Evolutionary conservation across 306 rosid species (phyloP).

Genomic region (Prunus salicina): DNA sequence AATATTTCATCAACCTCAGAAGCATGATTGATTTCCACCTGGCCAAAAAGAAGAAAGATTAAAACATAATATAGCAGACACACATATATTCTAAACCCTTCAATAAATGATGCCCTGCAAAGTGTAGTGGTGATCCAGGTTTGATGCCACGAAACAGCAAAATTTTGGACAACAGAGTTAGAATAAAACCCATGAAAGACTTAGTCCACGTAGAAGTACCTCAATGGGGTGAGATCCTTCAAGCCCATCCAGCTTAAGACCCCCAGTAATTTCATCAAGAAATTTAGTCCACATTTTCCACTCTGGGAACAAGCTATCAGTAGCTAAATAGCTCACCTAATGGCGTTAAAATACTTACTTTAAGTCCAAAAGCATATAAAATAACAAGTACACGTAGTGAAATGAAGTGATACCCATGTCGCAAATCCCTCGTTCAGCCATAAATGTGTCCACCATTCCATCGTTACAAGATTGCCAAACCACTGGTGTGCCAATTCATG

Average conservation of each 20-base stretch:
- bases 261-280: constrained; percentile 61
- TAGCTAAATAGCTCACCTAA: constrained; percentile 90
- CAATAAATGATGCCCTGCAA: not conserved
- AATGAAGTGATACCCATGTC: constrained; percentile 65
- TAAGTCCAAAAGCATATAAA: constrained; percentile 3
- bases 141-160: not conserved
- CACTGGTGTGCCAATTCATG: constrained; percentile 97
- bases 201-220: constrained; percentile 37
- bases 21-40: constrained; percentile 93
- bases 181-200: not conserved
- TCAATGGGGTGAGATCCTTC: constrained; percentile 94
- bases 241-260: constrained; percentile 84
- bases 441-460: constrained; percentile 98
- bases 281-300: constrained; percentile 96
- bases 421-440: constrained; percentile 97
- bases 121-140: no score
- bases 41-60: constrained; percentile 24
- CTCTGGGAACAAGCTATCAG: constrained; percentile 83
- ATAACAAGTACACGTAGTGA: constrained; percentile 8
- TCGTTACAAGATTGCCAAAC: constrained; percentile 95
- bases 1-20: constrained; percentile 83
- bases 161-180: not conserved
- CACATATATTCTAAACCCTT: not conserved
- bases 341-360: not conserved
- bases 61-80: not conserved